Conservation (phyloP, 2,329 filamentous ascomycete species). For the Coniochaeta hoffmannii region DNA sequence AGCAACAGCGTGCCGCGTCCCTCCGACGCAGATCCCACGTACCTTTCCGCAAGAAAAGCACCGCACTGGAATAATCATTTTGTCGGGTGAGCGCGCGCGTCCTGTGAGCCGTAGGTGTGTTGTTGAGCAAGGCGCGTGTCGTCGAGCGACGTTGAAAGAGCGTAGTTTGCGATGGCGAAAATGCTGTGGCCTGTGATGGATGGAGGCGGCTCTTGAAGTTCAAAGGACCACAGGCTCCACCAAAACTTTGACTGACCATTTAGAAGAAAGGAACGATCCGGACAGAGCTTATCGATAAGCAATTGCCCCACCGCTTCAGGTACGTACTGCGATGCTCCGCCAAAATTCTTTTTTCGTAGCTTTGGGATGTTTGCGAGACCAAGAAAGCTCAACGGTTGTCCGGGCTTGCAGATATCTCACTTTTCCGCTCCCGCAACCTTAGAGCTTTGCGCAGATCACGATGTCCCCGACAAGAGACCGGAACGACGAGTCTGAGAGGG, state of each 20-base stretch:
- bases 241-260: not conserved
- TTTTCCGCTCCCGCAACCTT: not conserved
- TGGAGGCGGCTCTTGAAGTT: not conserved
- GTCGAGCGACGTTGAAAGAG: not conserved
- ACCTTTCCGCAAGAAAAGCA: conserved; percentile 99
- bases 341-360: conserved; percentile 2
- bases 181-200: not conserved
- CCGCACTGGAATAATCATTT: conserved; percentile 97
- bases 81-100: conserved; percentile 23
- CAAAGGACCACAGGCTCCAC: not conserved
- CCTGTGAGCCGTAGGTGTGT: not conserved
- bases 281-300: not conserved
- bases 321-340: not conserved
- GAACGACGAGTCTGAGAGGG: not conserved
- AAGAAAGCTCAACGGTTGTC: not conserved
- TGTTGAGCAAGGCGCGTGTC: not conserved
- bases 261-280: not conserved
- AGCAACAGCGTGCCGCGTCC: conserved; percentile 17
- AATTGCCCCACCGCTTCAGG: not conserved
- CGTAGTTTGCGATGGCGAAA: conserved; percentile 1
- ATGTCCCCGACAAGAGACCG: conserved; percentile 10
- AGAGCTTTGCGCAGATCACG: not conserved
- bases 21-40: conserved; percentile 15
- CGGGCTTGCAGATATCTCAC: not conserved
- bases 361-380: not conserved